Percentiles rank a stretch among this genome's conserved stretches.
Conservation (phyloP, 2,329 filamentous ascomycete species). For the Hypoxylon rubiginosum region DNA sequence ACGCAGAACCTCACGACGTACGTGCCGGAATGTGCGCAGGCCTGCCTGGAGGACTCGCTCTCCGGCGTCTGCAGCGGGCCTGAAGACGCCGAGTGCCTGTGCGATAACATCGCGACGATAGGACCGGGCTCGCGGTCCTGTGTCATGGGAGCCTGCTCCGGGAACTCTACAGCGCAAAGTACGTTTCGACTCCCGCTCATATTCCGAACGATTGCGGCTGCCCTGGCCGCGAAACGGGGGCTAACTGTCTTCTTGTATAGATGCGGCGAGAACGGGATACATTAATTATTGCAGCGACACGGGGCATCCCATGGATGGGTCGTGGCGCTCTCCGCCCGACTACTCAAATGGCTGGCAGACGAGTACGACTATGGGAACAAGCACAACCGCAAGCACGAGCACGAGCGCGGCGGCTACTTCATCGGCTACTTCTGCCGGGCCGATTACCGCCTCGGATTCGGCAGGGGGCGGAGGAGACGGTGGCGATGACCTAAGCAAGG, state of each 20-base stretch:
- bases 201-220: slow-evolving; percentile 9
- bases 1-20: slow-evolving; percentile 43
- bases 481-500: slow-evolving; percentile 14
- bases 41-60: slow-evolving; percentile 39
- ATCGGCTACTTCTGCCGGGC: neutral
- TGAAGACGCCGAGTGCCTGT: slow-evolving; percentile 43
- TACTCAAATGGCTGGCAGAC: neutral
- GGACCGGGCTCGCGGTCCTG: slow-evolving; percentile 31
- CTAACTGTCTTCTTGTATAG: no score
- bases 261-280: neutral
- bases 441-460: neutral
- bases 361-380: neutral
- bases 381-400: neutral
- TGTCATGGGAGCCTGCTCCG: slow-evolving; percentile 9
- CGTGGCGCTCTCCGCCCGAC: neutral
- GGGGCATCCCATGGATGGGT: neutral
- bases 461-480: neutral
- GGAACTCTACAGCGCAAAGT: slow-evolving; percentile 16
- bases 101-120: slow-evolving; percentile 32
- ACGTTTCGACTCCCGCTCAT: neutral
- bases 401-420: neutral
- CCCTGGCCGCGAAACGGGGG: neutral
- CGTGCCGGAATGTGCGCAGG: slow-evolving; percentile 41
- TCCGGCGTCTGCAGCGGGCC: slow-evolving; percentile 32
- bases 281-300: slow-evolving; percentile 24